Evolutionary conservation across 2,329 filamentous ascomycete species (phyloP), one percentile per base, ranked within the genome.

Genomic region (Paecilomyces sp.): DNA sequence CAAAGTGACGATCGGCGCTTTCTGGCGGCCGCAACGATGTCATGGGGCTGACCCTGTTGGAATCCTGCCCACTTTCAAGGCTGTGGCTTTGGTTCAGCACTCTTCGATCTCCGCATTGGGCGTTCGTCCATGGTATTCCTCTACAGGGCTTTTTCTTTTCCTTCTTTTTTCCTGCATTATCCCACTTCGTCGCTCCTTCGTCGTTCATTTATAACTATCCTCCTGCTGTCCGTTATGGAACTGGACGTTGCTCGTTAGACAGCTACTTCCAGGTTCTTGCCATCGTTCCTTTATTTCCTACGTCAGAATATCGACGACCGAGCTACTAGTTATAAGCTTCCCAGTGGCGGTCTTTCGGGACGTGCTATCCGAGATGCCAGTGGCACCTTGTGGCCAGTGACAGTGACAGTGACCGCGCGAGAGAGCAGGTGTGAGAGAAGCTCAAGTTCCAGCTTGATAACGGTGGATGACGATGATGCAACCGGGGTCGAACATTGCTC

Each of bases 281-380:
- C n/a, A 47, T 47, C 41, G n/a, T n/a, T 47, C 41, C 8, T 47
- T 47, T 47, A 22, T n/a, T 22, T 47, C 5, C 41, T 47, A 47
- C 41, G 8, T 3, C 11, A 9, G 8, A 33, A 33, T 8, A 33
- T 11, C 31, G 6, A 33, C 31, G 8, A 33, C 31, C 31, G 3
- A 11, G 11, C 11, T 9, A 33, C 31, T 33, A 22, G 22, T 22
- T 22, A 9, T 33, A 33, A 56, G 55, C 59, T 57, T 51, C 6
- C n/a, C 58, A 9, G 57, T 25, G 41, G 60, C 56, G 59, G 56
- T 56, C 50, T 66, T 64, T 68, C 66, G 66, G 67, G 60, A 61
- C 65, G 36, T 47, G n/a, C 41, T 18, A 47, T 47, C 18, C 41
- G 41, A 22, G 18, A 47, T 47, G 41, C 18, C 5, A 47, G 41